A percentile compares a stretch with the other conserved stretches of the same genome.
These are phyloP conservation scores for Pythium oligandrum DNA, from an alignment of 352 stramenopile genomes.

Conservation along the genomic window DNA sequence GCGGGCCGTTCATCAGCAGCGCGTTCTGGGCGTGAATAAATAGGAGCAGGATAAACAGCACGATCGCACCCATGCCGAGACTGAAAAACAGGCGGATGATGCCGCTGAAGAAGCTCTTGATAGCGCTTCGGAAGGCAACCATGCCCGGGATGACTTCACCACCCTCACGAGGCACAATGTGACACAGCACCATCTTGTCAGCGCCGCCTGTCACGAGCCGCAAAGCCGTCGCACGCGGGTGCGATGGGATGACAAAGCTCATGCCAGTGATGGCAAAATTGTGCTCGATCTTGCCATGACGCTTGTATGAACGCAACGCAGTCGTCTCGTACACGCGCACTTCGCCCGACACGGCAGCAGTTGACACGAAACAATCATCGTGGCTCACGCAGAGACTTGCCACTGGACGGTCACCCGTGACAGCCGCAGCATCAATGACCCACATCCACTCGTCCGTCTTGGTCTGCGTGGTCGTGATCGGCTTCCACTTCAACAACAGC, in stretches of 20 bases:
- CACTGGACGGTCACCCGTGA: constrained; percentile 69
- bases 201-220: constrained; percentile 69
- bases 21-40: constrained; percentile 69
- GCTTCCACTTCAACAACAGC: constrained; percentile 78
- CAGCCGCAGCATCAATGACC: constrained; percentile 39
- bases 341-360: constrained; percentile 66
- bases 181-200: constrained; percentile 68
- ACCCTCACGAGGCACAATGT: constrained; percentile 53
- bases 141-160: constrained; percentile 44
- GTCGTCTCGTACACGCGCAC: constrained; percentile 54
- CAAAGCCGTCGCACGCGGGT: constrained; percentile 29
- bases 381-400: constrained; percentile 73
- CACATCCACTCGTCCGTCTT: constrained; percentile 70
- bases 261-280: constrained; percentile 82
- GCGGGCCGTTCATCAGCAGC: constrained; percentile 40
- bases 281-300: constrained; percentile 52
- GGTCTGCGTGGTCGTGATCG: constrained; percentile 58
- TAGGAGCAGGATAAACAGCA: constrained; percentile 72
- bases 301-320: constrained; percentile 48
- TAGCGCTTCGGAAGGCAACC: no score
- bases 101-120: constrained; percentile 22
- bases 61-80: constrained; percentile 33
- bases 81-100: constrained; percentile 43
- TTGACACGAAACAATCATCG: constrained; percentile 68
- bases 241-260: constrained; percentile 41